phyloP scores from a whole-genome alignment of 1,284 basidiomycete genomes.

The Salmacisia buchloeana region DNA sequence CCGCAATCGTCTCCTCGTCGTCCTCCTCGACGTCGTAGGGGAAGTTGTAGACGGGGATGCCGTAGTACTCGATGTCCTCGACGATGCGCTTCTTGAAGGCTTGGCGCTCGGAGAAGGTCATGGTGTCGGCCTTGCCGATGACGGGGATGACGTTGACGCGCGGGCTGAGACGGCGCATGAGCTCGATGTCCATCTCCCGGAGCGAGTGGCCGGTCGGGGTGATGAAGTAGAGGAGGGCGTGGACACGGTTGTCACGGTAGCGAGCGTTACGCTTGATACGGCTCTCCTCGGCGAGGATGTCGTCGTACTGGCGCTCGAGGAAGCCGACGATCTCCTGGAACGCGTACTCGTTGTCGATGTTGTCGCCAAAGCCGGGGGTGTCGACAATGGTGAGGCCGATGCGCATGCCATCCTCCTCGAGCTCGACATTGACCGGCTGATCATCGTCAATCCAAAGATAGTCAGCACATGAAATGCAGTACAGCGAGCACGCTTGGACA shows the following conservation, averaged over 20 bases:
- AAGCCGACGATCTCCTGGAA: conserved; percentile 85
- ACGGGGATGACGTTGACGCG: conserved; percentile 96
- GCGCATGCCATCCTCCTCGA: conserved; percentile 96
- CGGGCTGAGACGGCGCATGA: conserved; percentile 47
- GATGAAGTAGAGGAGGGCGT: conserved; percentile 97
- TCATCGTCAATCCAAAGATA: no score
- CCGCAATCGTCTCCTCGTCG: conserved; percentile 96
- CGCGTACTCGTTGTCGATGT: conserved; percentile 98
- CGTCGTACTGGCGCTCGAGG: conserved; percentile 98
- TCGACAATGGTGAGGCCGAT: conserved; percentile 98
- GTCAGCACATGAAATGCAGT: neutral
- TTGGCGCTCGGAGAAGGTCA: conserved; percentile 61
- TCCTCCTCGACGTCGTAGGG: conserved; percentile 97
- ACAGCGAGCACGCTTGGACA: neutral
- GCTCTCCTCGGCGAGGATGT: conserved; percentile 96
- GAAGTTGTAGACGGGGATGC: conserved; percentile 99
- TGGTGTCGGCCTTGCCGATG: conserved; percentile 90
- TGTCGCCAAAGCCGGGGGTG: conserved; percentile 97
- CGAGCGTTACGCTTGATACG: conserved; percentile 99
- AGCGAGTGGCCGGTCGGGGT: conserved; percentile 82
- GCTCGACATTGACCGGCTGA: conserved; percentile 59
- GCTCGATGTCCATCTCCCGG: conserved; percentile 92
- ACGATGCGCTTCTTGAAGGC: conserved; percentile 97
- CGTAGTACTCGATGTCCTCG: conserved; percentile 99
- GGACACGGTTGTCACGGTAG: conserved; percentile 85